Conservation (phyloP, 768 basidiomycete genomes). For the Coprinopsis sp. region DNA sequence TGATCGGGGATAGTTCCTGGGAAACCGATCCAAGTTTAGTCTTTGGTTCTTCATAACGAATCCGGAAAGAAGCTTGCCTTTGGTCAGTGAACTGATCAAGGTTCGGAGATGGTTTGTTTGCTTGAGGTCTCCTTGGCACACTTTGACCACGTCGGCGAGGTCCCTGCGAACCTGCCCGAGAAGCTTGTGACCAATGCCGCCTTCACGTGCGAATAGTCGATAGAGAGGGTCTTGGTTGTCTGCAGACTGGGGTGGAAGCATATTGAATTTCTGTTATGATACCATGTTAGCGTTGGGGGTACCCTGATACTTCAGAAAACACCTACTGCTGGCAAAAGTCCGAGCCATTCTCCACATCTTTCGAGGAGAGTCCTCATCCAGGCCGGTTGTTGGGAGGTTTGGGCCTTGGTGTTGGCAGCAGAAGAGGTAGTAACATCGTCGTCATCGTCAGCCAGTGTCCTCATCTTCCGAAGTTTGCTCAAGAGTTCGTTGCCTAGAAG, state of each 20-base stretch:
- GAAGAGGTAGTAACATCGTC: conserved; percentile 65
- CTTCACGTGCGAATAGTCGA: conserved; percentile 86
- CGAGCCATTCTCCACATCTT: conserved; percentile 82
- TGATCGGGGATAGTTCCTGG: conserved; percentile 82
- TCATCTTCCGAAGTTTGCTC: conserved; percentile 88
- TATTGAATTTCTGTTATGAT: conserved; percentile 54
- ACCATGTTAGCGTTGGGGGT: conserved; percentile 2
- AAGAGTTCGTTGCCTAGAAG: conserved; percentile 72
- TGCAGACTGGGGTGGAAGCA: conserved; percentile 55
- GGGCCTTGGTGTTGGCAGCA: conserved; percentile 53
- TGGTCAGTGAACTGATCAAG: conserved; percentile 84
- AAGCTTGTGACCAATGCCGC: conserved; percentile 72
- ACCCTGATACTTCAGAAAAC: not conserved
- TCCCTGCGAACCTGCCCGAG: conserved; percentile 78
- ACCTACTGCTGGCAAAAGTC: conserved; percentile 67
- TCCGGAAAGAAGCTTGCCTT: conserved; percentile 48
- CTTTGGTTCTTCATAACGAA: conserved; percentile 10
- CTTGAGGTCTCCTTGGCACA: conserved; percentile 84
- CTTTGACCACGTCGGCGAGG: conserved; percentile 73
- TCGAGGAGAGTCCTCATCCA: conserved; percentile 91
- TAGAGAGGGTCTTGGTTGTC: conserved; percentile 83
- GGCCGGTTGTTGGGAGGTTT: conserved; percentile 74
- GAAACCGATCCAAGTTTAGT: not conserved
- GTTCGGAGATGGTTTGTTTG: conserved; percentile 95
- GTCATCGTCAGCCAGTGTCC: conserved; percentile 83